A percentile compares a stretch with the other conserved stretches of the same genome.
Evolutionary conservation across 2,329 filamentous ascomycete genomes (phyloP).

Genomic region (Onygenales sp.): DNA sequence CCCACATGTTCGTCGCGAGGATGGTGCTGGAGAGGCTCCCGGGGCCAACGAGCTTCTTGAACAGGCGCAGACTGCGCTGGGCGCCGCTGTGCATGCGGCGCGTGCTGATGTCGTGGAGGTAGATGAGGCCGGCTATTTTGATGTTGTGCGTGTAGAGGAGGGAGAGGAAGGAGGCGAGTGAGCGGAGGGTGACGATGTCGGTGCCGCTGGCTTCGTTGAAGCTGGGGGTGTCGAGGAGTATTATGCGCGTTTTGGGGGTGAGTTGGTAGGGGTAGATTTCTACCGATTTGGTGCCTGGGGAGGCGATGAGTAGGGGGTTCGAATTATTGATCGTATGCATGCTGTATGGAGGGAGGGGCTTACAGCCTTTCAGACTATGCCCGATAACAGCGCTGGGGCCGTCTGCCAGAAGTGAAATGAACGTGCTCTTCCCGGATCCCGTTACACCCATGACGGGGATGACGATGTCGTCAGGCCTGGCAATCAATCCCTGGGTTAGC

Average conservation of each 20-base stretch:
- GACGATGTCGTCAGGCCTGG: not conserved
- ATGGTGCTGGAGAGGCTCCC: not conserved
- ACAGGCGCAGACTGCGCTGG: conserved; percentile 7
- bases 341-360: not conserved
- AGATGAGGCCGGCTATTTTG: conserved; percentile 9
- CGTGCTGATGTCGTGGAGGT: conserved; percentile 10
- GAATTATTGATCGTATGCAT: not conserved
- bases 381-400: conserved; percentile 2
- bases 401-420: conserved; percentile 6
- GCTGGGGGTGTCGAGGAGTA: conserved; percentile 12
- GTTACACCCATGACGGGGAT: conserved; percentile 9
- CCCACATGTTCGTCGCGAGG: conserved; percentile 10
- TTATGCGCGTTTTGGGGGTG: not conserved
- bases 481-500: no score
- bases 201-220: conserved; percentile 9
- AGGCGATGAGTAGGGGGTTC: not conserved
- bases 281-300: conserved; percentile 1
- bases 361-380: conserved; percentile 5
- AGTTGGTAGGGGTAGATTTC: not conserved
- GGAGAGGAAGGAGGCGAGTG: conserved; percentile 7
- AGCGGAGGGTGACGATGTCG: conserved; percentile 6
- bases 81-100: conserved; percentile 6
- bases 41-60: conserved; percentile 8
- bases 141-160: not conserved
- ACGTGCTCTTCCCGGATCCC: conserved; percentile 9